Conservation (phyloP, 371 early-diverging fungal genomes). For the Zychaea mexicana region DNA sequence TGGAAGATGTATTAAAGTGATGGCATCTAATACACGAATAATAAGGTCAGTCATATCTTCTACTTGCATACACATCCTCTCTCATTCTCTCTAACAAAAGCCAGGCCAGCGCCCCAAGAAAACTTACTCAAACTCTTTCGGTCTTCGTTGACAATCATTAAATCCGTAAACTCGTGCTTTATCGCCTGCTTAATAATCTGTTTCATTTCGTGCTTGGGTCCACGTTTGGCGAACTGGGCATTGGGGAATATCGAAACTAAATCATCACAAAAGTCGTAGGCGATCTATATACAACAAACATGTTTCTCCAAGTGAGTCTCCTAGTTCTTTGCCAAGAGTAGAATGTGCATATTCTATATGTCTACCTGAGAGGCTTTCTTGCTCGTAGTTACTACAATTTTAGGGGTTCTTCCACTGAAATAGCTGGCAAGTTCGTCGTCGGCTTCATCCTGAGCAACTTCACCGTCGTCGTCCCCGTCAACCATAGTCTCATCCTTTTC, state of each 20-base stretch:
- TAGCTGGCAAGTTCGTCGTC: conserved; percentile 93
- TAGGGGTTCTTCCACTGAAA: conserved; percentile 87
- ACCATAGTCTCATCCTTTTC: conserved; percentile 95
- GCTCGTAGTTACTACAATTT: conserved; percentile 94
- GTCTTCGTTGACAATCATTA: conserved; percentile 93
- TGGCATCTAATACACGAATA: conserved; percentile 64
- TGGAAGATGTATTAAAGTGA: conserved; percentile 95
- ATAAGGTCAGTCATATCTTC: conserved; percentile 5
- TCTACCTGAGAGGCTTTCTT: conserved; percentile 57
- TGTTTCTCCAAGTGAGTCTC: too few relatives aligned
- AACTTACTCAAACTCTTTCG: conserved; percentile 82
- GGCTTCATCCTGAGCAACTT: conserved; percentile 87
- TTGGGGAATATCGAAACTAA: conserved; percentile 91
- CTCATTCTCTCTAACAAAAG: neutral
- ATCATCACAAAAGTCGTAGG: conserved; percentile 89
- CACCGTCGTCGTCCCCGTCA: conserved; percentile 78
- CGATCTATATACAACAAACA: conserved; percentile 32
- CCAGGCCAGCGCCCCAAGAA: too few relatives aligned
- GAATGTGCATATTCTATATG: too few relatives aligned
- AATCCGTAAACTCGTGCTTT: conserved; percentile 89
- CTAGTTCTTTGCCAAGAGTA: too few relatives aligned
- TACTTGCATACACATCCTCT: too few relatives aligned
- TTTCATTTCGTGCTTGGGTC: conserved; percentile 83
- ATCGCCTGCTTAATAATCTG: conserved; percentile 89
- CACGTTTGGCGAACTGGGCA: conserved; percentile 89